phyloP scores from a whole-genome alignment of 2,329 filamentous ascomycete genomes.

The Pleomassaria siparia region DNA sequence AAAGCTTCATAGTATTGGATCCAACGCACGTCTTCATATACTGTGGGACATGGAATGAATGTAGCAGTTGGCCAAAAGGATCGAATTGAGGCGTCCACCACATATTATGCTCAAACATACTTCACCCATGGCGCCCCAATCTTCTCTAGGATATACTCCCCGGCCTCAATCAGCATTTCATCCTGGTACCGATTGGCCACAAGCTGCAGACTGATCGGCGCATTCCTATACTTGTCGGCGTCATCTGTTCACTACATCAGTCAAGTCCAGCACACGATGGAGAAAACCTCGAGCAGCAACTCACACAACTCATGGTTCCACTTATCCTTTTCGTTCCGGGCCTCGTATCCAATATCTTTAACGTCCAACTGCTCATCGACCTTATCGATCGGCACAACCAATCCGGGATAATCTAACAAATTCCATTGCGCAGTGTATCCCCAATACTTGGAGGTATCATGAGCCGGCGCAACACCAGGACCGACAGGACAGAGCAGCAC shows the following conservation, averaged over 20 bases:
- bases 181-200: conserved; percentile 55
- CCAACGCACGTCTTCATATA: too few relatives aligned
- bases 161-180: conserved; percentile 50
- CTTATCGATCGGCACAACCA: conserved; percentile 56
- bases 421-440: conserved; percentile 68
- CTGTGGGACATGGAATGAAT: too few relatives aligned
- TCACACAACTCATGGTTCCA: conserved; percentile 51
- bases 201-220: conserved; percentile 55
- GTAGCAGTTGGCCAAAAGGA: too few relatives aligned
- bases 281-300: conserved; percentile 9
- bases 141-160: conserved; percentile 37
- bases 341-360: conserved; percentile 40
- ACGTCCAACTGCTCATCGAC: conserved; percentile 45
- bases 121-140: conserved; percentile 25
- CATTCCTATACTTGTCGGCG: conserved; percentile 48
- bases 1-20: too few relatives aligned
- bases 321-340: conserved; percentile 50
- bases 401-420: conserved; percentile 64
- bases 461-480: conserved; percentile 53
- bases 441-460: conserved; percentile 58
- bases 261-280: conserved; percentile 1
- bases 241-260: conserved; percentile 28
- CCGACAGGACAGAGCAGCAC: conserved; percentile 62
- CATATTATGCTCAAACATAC: conserved; percentile 3
- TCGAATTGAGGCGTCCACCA: neutral